Conservation (phyloP, 208 protist species). For the Trypanosoma melophagium region DNA sequence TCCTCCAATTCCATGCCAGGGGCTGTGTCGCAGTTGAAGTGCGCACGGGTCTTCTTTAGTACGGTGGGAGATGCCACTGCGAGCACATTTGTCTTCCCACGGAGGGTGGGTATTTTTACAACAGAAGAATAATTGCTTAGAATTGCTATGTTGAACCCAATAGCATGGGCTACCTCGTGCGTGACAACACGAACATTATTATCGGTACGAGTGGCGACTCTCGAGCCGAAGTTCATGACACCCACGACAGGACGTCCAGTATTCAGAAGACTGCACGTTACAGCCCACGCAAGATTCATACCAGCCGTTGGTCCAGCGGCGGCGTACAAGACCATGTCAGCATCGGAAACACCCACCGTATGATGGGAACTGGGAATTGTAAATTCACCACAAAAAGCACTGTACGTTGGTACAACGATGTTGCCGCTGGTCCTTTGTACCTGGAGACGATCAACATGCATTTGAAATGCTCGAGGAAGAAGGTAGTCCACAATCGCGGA, state of each 20-base stretch:
- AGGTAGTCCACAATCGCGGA: conserved; percentile 23
- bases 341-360: conserved; percentile 35
- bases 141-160: conserved; percentile 76
- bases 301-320: conserved; percentile 28
- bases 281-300: conserved; percentile 22
- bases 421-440: conserved; percentile 32
- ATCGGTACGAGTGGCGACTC: conserved; percentile 23
- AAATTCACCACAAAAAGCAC: conserved; percentile 33
- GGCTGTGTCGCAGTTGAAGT: conserved; percentile 66
- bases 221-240: conserved; percentile 51
- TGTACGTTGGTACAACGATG: conserved; percentile 12
- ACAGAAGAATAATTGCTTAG: background rate
- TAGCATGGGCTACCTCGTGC: conserved; percentile 85
- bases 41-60: conserved; percentile 30
- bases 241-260: conserved; percentile 36
- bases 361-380: conserved; percentile 42
- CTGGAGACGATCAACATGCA: conserved; percentile 46
- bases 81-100: conserved; percentile 34
- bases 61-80: conserved; percentile 42
- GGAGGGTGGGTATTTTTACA: conserved; percentile 25
- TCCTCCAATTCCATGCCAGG: conserved; percentile 76
- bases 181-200: conserved; percentile 31
- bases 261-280: background rate
- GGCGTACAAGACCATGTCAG: conserved; percentile 75
- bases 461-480: conserved; percentile 37